Percentiles rank a stretch among this genome's conserved stretches.
These are phyloP conservation scores for Rutidosis leptorrhynchoides DNA, from an alignment of 129 eudicot genomes.

Conservation along the genomic window DNA sequence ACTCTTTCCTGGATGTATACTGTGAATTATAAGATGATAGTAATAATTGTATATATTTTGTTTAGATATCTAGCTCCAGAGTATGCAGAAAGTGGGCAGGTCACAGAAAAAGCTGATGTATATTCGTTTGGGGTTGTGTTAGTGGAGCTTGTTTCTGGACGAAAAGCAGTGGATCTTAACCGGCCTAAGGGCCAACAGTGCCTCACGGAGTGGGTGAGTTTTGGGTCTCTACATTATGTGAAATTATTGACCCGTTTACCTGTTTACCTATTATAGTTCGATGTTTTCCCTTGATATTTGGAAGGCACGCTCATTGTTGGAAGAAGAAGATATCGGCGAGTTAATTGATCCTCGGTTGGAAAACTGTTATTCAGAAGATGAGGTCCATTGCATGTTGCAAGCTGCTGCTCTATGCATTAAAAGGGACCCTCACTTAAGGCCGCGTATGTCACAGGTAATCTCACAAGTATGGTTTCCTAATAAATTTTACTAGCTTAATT, in stretches of 20 bases:
- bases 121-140: conserved; percentile 85
- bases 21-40: background rate
- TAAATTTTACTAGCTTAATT: background rate
- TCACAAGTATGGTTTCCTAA: background rate
- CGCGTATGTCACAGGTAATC: conserved; percentile 95
- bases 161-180: conserved; percentile 85
- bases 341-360: conserved; percentile 74
- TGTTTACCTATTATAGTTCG: no score
- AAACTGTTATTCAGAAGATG: conserved; percentile 59
- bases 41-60: background rate
- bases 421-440: conserved; percentile 82
- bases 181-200: conserved; percentile 87
- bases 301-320: conserved; percentile 91
- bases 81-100: conserved; percentile 86
- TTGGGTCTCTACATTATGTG: background rate
- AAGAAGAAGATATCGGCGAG: conserved; percentile 56
- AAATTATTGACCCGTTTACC: background rate
- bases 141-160: conserved; percentile 77
- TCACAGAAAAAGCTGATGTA: conserved; percentile 90
- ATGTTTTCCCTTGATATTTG: background rate
- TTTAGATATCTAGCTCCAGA: conserved; percentile 87
- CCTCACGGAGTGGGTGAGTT: conserved; percentile 82
- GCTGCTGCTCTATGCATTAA: conserved; percentile 91
- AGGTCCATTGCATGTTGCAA: conserved; percentile 76
- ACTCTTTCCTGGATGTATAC: background rate